A percentile compares a stretch with the other conserved stretches of the same genome.
Evolutionary conservation across 306 rosid species (phyloP).

Genomic region (Arachis hypogaea): DNA sequence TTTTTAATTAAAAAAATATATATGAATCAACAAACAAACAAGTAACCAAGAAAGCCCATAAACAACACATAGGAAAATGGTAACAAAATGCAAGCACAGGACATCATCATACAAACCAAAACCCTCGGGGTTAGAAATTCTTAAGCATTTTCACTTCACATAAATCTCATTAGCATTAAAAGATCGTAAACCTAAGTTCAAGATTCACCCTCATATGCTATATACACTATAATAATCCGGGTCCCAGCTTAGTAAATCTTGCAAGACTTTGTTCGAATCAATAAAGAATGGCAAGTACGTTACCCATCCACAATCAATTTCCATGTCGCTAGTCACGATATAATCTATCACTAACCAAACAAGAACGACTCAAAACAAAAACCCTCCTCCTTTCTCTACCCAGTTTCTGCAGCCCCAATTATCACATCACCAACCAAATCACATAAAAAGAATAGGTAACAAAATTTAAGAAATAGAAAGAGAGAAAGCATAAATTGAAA

Average conservation of each 20-base stretch:
- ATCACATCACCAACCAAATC: background rate
- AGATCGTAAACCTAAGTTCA: background rate
- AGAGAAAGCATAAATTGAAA: background rate
- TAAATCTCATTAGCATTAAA: background rate
- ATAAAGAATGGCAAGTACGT: background rate
- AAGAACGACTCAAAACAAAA: background rate
- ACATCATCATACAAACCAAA: constrained; percentile 26
- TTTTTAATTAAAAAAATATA: background rate
- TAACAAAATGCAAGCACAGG: background rate
- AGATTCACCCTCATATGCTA: constrained; percentile 1
- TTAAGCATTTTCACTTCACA: constrained; percentile 9
- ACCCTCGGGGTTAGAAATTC: constrained; percentile 2
- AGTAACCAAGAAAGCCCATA: background rate
- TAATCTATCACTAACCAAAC: constrained; percentile 12
- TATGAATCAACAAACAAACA: background rate
- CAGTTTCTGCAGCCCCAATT: background rate
- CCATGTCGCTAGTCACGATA: background rate
- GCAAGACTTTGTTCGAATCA: background rate
- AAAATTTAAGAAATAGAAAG: too few species aligned
- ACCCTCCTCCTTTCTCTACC: background rate
- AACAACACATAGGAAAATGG: background rate
- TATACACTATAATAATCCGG: background rate
- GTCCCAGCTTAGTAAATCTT: background rate
- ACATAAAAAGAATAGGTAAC: too few species aligned
- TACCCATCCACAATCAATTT: background rate